Base-by-base conservation (phyloP, 345 rosid species). In the Noccaea bulbosa region DNA sequence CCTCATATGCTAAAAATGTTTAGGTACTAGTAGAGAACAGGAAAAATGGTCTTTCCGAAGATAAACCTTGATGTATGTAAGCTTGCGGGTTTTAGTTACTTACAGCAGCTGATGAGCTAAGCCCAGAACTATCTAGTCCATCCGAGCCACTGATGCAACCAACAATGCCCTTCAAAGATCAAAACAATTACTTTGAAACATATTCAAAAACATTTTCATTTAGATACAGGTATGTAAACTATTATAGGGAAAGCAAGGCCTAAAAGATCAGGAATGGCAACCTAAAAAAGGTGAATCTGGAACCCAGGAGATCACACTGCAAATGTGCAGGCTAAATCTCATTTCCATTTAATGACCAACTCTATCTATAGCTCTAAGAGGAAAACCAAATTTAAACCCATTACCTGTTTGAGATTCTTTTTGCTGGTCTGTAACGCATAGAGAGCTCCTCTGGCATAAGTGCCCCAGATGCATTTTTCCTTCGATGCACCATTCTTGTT, bases 31-130 rank as follows among this genome's bases (percentile, higher is more conserved):
- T 40, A 51, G 44, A 11, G 46, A 37, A 40, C 34, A 50, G 54
- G 49, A 71, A 16, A 44, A 27, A 1, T 5, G 41, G 10, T 54
- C 54, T 27, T 40, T 46, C 27, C 8, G 10, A 55, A 49, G 68
- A 64, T 57, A 50, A n/a, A 35, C 52, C 12, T 58, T 58, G 57
- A 32, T 51, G 52, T 70, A 12, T 7, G 6, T 59, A 62, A 58
- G 20, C 61, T 44, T 38, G 52, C 41, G 5, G 49, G 44, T 35
- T 63, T 37, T 30, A 39, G 43, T 59, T 65, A 86, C 98, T 81
- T 83, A 93, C 97, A 35, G 98, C 96, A 75, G 98, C 96, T 50
- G 97, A 93, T 73, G 98, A 93, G 82, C 98, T 93, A 76, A 93
- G 97, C 64, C 98, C 98, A 15, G 97, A 89, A 75, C 96, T 85